Percentiles rank a stretch among this genome's conserved stretches.
Evolutionary conservation across 2,329 filamentous ascomycete species (phyloP).

Genomic region (Boeremia exigua): DNA sequence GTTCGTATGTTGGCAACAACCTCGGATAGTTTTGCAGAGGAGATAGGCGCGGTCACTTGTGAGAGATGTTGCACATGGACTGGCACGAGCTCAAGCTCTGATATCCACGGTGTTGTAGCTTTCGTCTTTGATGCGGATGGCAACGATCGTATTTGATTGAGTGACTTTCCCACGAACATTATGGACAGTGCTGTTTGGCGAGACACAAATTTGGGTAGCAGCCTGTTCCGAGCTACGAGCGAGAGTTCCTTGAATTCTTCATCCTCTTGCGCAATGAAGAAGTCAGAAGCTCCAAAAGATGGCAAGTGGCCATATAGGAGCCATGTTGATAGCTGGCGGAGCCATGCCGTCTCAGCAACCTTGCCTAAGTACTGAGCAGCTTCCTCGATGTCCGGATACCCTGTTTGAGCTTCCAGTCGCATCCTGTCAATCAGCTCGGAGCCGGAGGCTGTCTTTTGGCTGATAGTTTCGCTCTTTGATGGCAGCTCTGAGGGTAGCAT

Average conservation of each 20-base stretch:
- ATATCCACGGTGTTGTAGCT: constrained; percentile 34
- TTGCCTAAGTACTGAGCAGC: constrained; percentile 75
- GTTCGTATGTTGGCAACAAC: constrained; percentile 78
- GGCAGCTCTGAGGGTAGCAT: constrained; percentile 59
- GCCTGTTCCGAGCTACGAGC: constrained; percentile 46
- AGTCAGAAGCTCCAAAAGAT: constrained; percentile 78
- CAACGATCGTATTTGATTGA: constrained; percentile 75
- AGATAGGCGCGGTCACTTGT: constrained; percentile 74
- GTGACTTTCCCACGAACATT: constrained; percentile 86
- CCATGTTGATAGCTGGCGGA: constrained; percentile 90
- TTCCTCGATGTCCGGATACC: constrained; percentile 84
- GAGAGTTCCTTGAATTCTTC: constrained; percentile 40
- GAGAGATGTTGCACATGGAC: constrained; percentile 74
- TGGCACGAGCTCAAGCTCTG: constrained; percentile 67
- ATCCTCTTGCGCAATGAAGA: constrained; percentile 69
- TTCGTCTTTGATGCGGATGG: constrained; percentile 39
- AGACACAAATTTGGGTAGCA: constrained; percentile 82
- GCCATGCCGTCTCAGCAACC: constrained; percentile 86
- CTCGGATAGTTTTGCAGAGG: constrained; percentile 70
- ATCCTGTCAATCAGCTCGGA: constrained; percentile 79
- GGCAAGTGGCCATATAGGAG: constrained; percentile 86
- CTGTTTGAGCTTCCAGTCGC: constrained; percentile 79
- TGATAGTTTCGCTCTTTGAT: constrained; percentile 18
- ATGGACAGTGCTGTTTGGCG: constrained; percentile 78
- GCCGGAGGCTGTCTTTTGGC: constrained; percentile 62